A percentile compares a stretch with the other conserved stretches of the same genome.
These are phyloP conservation scores for Hymenoscyphus fraxineus DNA, from an alignment of 2,329 filamentous ascomycete species.

Conservation along the genomic window DNA sequence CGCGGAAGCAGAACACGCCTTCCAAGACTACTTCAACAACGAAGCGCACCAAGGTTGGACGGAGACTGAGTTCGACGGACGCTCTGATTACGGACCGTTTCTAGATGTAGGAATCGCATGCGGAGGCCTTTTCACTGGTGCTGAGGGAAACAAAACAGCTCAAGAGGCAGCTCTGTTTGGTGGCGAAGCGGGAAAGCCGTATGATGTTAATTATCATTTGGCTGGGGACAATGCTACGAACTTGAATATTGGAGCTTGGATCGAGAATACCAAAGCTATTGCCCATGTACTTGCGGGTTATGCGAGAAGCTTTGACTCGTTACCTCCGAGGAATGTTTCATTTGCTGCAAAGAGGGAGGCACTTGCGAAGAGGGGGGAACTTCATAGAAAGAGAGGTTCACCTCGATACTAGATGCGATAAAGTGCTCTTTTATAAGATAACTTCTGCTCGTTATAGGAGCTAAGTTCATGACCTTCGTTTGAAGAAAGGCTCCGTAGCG, in stretches of 20 bases:
- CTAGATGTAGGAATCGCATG: constrained; percentile 66
- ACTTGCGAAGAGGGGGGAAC: background rate
- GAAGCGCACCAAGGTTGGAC: constrained; percentile 17
- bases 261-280: constrained; percentile 51
- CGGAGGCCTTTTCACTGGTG: constrained; percentile 71
- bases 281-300: constrained; percentile 21
- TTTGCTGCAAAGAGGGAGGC: constrained; percentile 5
- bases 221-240: constrained; percentile 55
- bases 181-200: constrained; percentile 56
- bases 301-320: constrained; percentile 15
- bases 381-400: background rate
- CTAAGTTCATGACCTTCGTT: background rate
- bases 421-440: background rate
- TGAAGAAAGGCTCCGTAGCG: background rate
- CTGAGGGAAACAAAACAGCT: constrained; percentile 69
- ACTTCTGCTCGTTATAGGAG: background rate
- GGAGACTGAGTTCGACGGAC: constrained; percentile 60
- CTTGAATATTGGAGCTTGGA: constrained; percentile 55
- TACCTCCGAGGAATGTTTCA: constrained; percentile 8
- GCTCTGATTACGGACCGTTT: constrained; percentile 75
- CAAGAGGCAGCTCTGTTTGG: constrained; percentile 64
- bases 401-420: background rate
- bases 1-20: constrained; percentile 34
- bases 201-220: constrained; percentile 58
- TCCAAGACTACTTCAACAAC: constrained; percentile 19